Conservation (phyloP, 2,329 filamentous ascomycete genomes). For the Fonsecaea pedrosoi region DNA sequence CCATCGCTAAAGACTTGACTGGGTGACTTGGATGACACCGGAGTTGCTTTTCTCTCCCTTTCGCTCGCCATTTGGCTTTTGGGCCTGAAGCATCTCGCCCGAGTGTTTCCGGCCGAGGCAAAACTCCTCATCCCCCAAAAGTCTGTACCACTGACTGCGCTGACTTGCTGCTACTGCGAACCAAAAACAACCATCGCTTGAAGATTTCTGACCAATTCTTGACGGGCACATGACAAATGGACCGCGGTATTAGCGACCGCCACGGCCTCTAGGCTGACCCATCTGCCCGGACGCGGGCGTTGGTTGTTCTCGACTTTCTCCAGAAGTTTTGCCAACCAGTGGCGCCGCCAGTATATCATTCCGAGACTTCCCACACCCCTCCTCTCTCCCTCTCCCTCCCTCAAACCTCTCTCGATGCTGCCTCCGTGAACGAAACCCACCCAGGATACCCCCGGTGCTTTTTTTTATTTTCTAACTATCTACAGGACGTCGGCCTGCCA, state of each 20-base stretch:
- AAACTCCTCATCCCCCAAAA: neutral
- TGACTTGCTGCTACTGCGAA: too few relatives aligned
- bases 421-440: neutral
- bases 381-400: conserved; percentile 13
- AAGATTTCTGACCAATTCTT: conserved; percentile 34
- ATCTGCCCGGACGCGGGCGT: neutral
- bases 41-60: neutral
- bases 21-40: too few relatives aligned
- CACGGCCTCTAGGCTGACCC: conserved; percentile 1
- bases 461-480: conserved; percentile 33
- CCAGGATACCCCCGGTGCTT: neutral
- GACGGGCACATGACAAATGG: conserved; percentile 34
- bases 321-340: too few relatives aligned
- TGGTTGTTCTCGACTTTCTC: neutral
- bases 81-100: conserved; percentile 7
- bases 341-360: conserved; percentile 21
- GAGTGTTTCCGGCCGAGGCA: conserved; percentile 24
- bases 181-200: neutral
- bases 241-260: conserved; percentile 11
- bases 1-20: too few relatives aligned
- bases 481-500: conserved; percentile 39
- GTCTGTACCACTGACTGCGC: neutral
- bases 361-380: conserved; percentile 13
- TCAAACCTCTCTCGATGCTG: conserved; percentile 11
- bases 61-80: neutral